Evolutionary conservation across 176 grass and related monocot genomes (phyloP), one percentile per base, ranked within the genome.

Genomic region (Alloteropsis semialata): DNA sequence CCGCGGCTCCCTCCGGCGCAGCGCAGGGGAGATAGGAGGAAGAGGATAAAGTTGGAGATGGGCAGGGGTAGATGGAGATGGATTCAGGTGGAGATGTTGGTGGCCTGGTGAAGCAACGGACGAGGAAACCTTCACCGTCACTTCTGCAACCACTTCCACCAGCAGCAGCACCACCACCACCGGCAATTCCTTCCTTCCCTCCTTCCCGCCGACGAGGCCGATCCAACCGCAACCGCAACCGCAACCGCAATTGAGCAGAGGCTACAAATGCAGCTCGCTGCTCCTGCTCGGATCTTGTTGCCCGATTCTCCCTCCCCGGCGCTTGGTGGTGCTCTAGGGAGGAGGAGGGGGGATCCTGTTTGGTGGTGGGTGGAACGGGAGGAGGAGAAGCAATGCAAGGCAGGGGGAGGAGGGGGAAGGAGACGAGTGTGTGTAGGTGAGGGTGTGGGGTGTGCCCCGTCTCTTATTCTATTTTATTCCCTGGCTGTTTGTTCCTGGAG

Each of bases 341-440:
- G 39, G 45, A 64, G 36, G 25, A 5, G 51, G 19, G 65, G 44
- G 34, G 32, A 41, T 57, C 46, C 29, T 41, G 88, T 74, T 68
- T 68, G 90, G 75, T 87, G 79, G 79, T 58, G 78, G 91, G 68
- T 88, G 90, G 87, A 76, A 59, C 77, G 65, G 89, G 79, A 50
- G 67, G 64, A 53, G 75, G 61, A 59, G 66, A 18, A 22, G 68
- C 67, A 70, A 70, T 41, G 65, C 9, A 15, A 19, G n/a, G n/a
- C n/a, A n/a, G 11, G 22, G 37, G 4, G 21, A 4, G n/a, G 21
- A 4, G 44, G 8, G 51, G 32, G 79, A 21, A 24, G 45, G 22
- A 51, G 54, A 24, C 33, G 61, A 54, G 61, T 2, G 57, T 71
- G 77, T 74, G 66, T 70, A 72, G 77, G 85, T 77, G 77, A 54